Conservation (phyloP, 2,329 filamentous ascomycete genomes). For the Rachicladosporium sp. region DNA sequence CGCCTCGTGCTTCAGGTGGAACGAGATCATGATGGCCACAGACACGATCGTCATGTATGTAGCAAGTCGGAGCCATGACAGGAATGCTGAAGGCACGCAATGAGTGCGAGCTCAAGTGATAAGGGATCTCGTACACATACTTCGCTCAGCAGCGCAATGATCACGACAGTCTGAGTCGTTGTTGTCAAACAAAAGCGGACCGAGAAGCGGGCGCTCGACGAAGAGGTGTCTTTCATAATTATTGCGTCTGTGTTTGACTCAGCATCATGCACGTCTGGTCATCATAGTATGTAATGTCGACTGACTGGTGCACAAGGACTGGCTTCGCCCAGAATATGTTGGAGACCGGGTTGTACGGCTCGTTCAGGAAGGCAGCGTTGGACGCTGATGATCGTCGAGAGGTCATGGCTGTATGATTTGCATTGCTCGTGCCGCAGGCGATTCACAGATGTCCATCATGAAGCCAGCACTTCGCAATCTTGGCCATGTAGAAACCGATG, state of each 20-base stretch:
- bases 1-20: conserved; percentile 71
- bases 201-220: conserved; percentile 49
- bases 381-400: conserved; percentile 4
- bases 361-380: conserved; percentile 18
- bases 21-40: conserved; percentile 82
- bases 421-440: no score
- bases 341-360: conserved; percentile 39
- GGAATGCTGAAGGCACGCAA: conserved; percentile 43
- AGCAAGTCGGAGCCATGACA: conserved; percentile 79
- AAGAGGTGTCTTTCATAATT: conserved; percentile 38
- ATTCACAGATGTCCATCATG: no score
- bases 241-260: conserved; percentile 22
- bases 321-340: conserved; percentile 36
- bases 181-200: conserved; percentile 62
- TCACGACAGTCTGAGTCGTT: conserved; percentile 62
- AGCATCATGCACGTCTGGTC: no score
- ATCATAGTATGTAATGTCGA: neutral
- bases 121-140: conserved; percentile 18
- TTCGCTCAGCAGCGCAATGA: conserved; percentile 69
- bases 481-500: no score
- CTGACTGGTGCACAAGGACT: conserved; percentile 38
- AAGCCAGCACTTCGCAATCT: no score
- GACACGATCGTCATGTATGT: conserved; percentile 86
- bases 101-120: no score
- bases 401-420: neutral